phyloP scores from a whole-genome alignment of 768 basidiomycete species.

The Leccinellum rugosiceps region DNA sequence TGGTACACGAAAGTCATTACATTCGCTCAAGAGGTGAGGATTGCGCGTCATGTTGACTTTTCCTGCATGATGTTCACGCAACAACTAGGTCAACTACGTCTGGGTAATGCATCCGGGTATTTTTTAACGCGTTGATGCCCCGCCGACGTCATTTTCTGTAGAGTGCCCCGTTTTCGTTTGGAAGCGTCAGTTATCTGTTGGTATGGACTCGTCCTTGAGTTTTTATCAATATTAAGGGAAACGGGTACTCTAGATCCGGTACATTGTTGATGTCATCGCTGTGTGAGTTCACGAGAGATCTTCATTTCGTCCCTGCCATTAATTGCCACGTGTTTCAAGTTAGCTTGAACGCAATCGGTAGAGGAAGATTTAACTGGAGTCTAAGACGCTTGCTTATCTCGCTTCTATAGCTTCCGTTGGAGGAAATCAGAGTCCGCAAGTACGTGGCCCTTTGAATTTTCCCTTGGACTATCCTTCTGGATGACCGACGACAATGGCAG shows the following conservation, averaged over 20 bases:
- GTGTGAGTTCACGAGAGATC: conserved; percentile 12
- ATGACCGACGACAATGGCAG: conserved; percentile 3
- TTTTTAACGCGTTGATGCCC: background rate
- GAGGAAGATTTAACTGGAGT: background rate
- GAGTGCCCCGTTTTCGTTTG: background rate
- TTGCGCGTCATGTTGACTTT: background rate
- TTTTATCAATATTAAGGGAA: background rate
- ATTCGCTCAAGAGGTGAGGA: conserved; percentile 13
- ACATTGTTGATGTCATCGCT: conserved; percentile 12
- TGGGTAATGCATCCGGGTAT: conserved; percentile 8
- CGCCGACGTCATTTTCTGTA: background rate
- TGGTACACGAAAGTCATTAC: conserved; percentile 4
- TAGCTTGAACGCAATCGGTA: conserved; percentile 16
- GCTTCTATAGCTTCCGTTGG: conserved; percentile 11
- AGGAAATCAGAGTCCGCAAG: background rate
- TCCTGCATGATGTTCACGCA: background rate
- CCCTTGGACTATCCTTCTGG: background rate
- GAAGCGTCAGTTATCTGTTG: background rate
- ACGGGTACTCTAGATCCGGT: conserved; percentile 14
- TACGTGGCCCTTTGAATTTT: background rate
- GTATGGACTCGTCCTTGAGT: background rate
- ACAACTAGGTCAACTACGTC: conserved; percentile 15
- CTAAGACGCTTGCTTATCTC: background rate
- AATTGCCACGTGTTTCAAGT: background rate
- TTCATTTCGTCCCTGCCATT: background rate